These are phyloP conservation scores for Ceratobasidium sp. DNA, from an alignment of 1,284 basidiomycete genomes.

Conservation along the genomic window DNA sequence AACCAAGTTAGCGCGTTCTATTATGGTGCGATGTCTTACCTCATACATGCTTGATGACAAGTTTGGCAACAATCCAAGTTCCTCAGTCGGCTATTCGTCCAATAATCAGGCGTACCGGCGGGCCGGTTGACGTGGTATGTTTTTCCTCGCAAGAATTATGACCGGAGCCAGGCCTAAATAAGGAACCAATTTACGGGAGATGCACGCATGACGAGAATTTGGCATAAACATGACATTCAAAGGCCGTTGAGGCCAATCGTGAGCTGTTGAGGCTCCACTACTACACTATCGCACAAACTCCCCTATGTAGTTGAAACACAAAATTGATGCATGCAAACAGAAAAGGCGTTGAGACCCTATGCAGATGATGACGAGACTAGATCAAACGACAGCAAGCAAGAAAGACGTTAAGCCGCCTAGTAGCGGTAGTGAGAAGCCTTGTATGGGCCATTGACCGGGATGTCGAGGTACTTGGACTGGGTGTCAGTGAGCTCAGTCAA, in stretches of 20 bases:
- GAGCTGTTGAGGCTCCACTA: conserved; percentile 46
- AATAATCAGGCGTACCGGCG: conserved; percentile 11
- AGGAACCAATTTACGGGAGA: conserved; percentile 20
- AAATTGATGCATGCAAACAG: conserved; percentile 43
- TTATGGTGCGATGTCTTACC: conserved; percentile 13
- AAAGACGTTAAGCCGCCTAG: conserved; percentile 55
- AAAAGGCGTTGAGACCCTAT: conserved; percentile 47
- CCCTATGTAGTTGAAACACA: conserved; percentile 47
- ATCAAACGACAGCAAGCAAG: conserved; percentile 39
- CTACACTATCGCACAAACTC: conserved; percentile 44
- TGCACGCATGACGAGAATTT: neutral
- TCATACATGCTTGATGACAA: conserved; percentile 20
- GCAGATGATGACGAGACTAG: conserved; percentile 37
- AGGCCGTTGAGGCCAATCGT: conserved; percentile 43
- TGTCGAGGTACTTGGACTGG: conserved; percentile 94
- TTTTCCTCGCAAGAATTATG: conserved; percentile 42
- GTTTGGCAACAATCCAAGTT: neutral
- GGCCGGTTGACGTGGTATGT: conserved; percentile 23
- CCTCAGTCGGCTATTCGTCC: neutral
- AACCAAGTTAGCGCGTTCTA: conserved; percentile 8
- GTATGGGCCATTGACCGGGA: conserved; percentile 91
- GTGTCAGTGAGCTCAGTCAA: conserved; percentile 83
- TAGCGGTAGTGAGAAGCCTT: conserved; percentile 88
- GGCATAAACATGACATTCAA: conserved; percentile 21
- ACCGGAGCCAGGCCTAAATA: conserved; percentile 6